These are phyloP conservation scores for Boletellus ananas DNA, from an alignment of 768 basidiomycete genomes.

Conservation along the genomic window DNA sequence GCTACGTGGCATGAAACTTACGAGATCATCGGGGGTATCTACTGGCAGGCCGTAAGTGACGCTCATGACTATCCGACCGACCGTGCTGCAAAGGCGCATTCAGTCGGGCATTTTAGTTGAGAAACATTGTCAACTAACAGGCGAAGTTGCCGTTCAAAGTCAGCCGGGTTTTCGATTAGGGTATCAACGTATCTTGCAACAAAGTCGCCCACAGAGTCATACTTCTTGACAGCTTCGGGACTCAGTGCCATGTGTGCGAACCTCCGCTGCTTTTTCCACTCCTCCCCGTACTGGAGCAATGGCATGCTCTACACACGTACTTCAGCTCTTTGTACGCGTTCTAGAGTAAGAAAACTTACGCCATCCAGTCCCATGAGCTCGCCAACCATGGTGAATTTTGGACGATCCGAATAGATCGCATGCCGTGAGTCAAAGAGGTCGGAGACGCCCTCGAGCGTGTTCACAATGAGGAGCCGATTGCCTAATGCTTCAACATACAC, in stretches of 20 bases:
- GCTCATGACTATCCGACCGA: constrained; percentile 19
- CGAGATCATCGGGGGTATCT: constrained; percentile 17
- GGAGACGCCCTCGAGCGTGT: constrained; percentile 22
- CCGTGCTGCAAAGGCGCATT: background rate
- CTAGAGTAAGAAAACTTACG: background rate
- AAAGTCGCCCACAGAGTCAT: constrained; percentile 30
- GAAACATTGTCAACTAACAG: constrained; percentile 7
- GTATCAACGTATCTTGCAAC: constrained; percentile 14
- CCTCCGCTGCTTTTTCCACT: constrained; percentile 24
- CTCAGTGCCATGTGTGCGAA: constrained; percentile 30
- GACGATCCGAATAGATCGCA: constrained; percentile 29
- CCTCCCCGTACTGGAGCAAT: constrained; percentile 19
- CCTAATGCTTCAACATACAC: constrained; percentile 29
- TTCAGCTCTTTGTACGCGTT: background rate
- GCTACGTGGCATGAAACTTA: background rate
- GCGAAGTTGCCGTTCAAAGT: constrained; percentile 21
- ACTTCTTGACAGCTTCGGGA: constrained; percentile 29
- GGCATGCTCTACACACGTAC: constrained; percentile 17
- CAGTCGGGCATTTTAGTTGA: background rate
- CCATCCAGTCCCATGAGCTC: constrained; percentile 31
- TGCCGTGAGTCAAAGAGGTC: constrained; percentile 30
- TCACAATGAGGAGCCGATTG: constrained; percentile 27
- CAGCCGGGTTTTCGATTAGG: constrained; percentile 12
- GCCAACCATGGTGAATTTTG: constrained; percentile 34
- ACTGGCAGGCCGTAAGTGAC: constrained; percentile 27